phyloP scores from a whole-genome alignment of 345 rosid species.

The Lumnitzera littorea region DNA sequence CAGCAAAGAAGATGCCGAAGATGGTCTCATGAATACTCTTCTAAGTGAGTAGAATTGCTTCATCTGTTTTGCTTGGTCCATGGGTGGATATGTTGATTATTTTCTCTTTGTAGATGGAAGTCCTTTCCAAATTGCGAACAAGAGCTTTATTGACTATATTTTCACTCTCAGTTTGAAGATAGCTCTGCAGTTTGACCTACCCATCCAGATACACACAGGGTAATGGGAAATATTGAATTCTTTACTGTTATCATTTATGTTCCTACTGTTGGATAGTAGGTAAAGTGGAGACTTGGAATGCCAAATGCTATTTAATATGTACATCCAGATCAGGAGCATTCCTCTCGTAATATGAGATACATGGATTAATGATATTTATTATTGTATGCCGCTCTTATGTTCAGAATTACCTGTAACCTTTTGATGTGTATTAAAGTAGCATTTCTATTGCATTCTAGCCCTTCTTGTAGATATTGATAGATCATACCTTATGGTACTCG shows the following conservation, averaged over 20 bases:
- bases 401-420: neutral
- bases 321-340: too few species aligned
- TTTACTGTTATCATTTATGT: neutral
- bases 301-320: too few species aligned
- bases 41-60: conserved; percentile 27
- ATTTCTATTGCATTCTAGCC: too few species aligned
- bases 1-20: conserved; percentile 51
- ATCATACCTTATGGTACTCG: conserved; percentile 6
- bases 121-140: conserved; percentile 59
- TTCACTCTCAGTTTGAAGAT: conserved; percentile 56
- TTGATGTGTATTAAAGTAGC: too few species aligned
- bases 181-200: conserved; percentile 55
- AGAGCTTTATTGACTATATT: conserved; percentile 75
- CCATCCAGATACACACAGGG: conserved; percentile 97
- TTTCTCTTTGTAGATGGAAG: conserved; percentile 51
- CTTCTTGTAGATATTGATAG: neutral
- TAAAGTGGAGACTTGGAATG: neutral
- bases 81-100: conserved; percentile 13
- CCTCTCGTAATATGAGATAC: too few species aligned
- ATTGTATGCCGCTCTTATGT: too few species aligned
- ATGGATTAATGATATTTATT: too few species aligned
- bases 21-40: conserved; percentile 62
- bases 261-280: conserved; percentile 1
- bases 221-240: conserved; percentile 24
- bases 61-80: conserved; percentile 9